Base-by-base conservation (phyloP, 1,139 yeast species). In the Saccharomycopsis hybrid region DNA sequence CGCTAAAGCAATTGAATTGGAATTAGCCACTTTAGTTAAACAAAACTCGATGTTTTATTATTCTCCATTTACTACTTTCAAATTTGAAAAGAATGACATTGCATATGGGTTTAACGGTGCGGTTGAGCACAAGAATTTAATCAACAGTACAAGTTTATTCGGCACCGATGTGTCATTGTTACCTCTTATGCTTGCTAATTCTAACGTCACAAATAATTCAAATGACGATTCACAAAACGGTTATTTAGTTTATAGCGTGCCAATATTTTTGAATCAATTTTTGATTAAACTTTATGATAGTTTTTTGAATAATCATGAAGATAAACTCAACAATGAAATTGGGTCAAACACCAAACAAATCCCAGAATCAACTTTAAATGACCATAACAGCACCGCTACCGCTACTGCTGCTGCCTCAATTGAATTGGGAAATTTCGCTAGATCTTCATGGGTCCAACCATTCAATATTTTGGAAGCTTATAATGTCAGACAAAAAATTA, bases 141-240 rank as follows among this genome's bases (percentile, higher is more conserved):
- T 43, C 4, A 43, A 35, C 35, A 41, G 37, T 36, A 41, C 44
- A 25, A 31, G 40, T 29, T 33, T 53, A 28, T 53, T 51, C 41
- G 56, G 54, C 25, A 50, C 44, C 11, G 56, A 53, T 33, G 52
- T 53, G 7, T 46, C 51, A 11, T 41, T 53, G 24, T 44, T 53
- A 27, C 52, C 53, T 3, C 54, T 51, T 7, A 24, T 48, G 31
- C 4, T 30, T 9, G 30, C 28, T 9, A 33, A 35, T 7, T 37
- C 28, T 39, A 18, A 46, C 30, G 24, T 40, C n/a, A 41, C 41
- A n/a, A 30, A 49, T 24, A 31, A 45, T 4, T 13, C 11, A 13
- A 32, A 27, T 11, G 18, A 18, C 18, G 18, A 18, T 18, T 18
- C 18, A 18, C 18, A 18, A 18, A 18, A 18, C 18, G 18, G 18